Percentiles rank a stretch among this genome's conserved stretches.
Evolutionary conservation across 768 basidiomycete species (phyloP).

Genomic region (Polyporus arcularius): DNA sequence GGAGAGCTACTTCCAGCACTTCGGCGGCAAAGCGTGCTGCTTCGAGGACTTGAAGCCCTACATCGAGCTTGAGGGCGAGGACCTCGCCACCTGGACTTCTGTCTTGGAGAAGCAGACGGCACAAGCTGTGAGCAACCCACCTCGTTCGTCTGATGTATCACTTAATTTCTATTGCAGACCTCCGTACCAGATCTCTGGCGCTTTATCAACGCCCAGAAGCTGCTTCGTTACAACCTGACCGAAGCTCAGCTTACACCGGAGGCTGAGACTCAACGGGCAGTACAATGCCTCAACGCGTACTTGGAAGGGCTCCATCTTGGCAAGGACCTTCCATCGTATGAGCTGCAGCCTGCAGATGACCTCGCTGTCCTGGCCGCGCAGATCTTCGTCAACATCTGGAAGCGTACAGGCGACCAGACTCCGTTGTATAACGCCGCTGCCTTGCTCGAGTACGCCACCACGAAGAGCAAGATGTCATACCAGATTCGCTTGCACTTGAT

Average conservation of each 20-base stretch:
- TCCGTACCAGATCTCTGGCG: conserved; percentile 58
- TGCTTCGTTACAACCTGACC: conserved; percentile 62
- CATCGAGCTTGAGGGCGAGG: conserved; percentile 49
- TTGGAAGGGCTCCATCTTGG: conserved; percentile 69
- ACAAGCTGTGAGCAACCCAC: conserved; percentile 44
- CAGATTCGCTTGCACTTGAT: conserved; percentile 75
- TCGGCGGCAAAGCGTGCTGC: conserved; percentile 84
- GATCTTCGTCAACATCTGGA: conserved; percentile 66
- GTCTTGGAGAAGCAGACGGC: conserved; percentile 50
- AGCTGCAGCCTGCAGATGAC: conserved; percentile 88
- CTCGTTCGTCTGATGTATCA: neutral
- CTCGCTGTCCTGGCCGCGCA: conserved; percentile 75
- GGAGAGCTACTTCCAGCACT: conserved; percentile 65
- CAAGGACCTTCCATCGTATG: conserved; percentile 63
- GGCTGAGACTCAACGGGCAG: conserved; percentile 53
- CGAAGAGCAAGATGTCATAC: conserved; percentile 78
- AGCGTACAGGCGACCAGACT: conserved; percentile 50
- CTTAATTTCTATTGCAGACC: conserved; percentile 37
- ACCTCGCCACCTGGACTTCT: conserved; percentile 51
- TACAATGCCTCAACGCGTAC: conserved; percentile 60
- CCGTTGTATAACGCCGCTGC: conserved; percentile 65
- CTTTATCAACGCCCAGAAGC: conserved; percentile 73
- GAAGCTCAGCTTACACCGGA: conserved; percentile 53
- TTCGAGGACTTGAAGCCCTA: conserved; percentile 84
- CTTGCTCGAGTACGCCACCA: conserved; percentile 71